phyloP scores from a whole-genome alignment of 768 basidiomycete species.

The Leccinum boreale region DNA sequence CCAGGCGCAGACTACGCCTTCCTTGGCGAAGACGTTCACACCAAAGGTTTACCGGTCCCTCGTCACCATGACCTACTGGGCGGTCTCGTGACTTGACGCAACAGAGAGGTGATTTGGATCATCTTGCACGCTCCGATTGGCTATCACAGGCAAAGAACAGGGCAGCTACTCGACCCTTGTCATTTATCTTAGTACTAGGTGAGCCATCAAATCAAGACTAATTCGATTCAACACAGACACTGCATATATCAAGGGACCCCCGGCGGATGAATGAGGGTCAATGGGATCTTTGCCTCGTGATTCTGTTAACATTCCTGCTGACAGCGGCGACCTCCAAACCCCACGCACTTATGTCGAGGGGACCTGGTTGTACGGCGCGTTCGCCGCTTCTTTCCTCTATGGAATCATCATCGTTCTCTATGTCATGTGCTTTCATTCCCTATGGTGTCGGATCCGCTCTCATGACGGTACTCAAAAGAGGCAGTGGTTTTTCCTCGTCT shows the following conservation, averaged over 20 bases:
- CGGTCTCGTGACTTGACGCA: too few relatives aligned
- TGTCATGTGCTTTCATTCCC: slow-evolving; percentile 26
- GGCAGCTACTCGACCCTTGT: too few relatives aligned
- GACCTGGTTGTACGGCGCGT: slow-evolving; percentile 30
- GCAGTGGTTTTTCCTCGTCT: slow-evolving; percentile 28
- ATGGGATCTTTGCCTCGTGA: neutral
- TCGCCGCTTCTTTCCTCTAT: slow-evolving; percentile 26
- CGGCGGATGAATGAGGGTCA: neutral
- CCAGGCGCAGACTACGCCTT: neutral
- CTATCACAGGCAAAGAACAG: too few relatives aligned
- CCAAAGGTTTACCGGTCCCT: too few relatives aligned
- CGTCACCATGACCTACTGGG: too few relatives aligned
- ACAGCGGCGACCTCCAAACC: slow-evolving; percentile 8
- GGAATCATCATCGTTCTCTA: slow-evolving; percentile 26
- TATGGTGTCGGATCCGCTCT: slow-evolving; percentile 24
- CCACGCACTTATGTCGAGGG: slow-evolving; percentile 21
- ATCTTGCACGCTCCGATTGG: too few relatives aligned
- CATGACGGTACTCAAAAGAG: slow-evolving; percentile 5
- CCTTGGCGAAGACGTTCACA: neutral
- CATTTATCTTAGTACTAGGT: too few relatives aligned
- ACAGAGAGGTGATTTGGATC: too few relatives aligned
- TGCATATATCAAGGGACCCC: too few relatives aligned
- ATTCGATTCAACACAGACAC: too few relatives aligned
- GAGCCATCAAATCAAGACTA: too few relatives aligned
- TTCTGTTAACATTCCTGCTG: slow-evolving; percentile 4